These are phyloP conservation scores for Amanita pseudoporphyria DNA, from an alignment of 768 basidiomycete species.

Conservation along the genomic window DNA sequence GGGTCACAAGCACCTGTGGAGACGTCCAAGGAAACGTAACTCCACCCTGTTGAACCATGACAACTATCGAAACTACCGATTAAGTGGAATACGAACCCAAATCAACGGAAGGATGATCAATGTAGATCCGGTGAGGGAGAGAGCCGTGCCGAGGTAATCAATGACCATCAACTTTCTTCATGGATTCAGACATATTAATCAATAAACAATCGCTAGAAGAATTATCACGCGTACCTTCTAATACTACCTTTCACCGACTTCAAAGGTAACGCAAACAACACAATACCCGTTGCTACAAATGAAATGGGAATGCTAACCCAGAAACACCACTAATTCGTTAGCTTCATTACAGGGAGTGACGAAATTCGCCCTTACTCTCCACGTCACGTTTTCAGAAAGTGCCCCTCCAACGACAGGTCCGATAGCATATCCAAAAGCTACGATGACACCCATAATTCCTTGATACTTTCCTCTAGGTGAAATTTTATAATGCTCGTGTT, in stretches of 20 bases:
- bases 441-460: conserved; percentile 53
- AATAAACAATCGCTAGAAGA: not conserved
- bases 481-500: not conserved
- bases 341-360: not conserved
- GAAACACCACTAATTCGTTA: conserved; percentile 51
- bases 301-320: conserved; percentile 64
- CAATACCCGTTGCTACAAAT: conserved; percentile 39
- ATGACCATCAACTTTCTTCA: conserved; percentile 52
- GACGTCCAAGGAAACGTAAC: conserved; percentile 67
- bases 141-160: conserved; percentile 50
- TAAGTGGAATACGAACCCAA: conserved; percentile 36
- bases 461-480: conserved; percentile 59
- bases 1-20: conserved; percentile 49
- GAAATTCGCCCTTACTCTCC: conserved; percentile 38
- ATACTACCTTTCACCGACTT: conserved; percentile 56
- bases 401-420: conserved; percentile 65
- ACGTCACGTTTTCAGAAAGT: conserved; percentile 49
- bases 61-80: not conserved
- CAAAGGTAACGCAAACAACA: conserved; percentile 57
- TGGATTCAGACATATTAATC: not conserved
- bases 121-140: conserved; percentile 53
- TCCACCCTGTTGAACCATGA: conserved; percentile 39
- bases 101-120: conserved; percentile 63
- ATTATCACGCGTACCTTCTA: conserved; percentile 25
- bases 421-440: conserved; percentile 51